Conservation (phyloP, 257 asterid genomes). For the Solanum phureja region DNA sequence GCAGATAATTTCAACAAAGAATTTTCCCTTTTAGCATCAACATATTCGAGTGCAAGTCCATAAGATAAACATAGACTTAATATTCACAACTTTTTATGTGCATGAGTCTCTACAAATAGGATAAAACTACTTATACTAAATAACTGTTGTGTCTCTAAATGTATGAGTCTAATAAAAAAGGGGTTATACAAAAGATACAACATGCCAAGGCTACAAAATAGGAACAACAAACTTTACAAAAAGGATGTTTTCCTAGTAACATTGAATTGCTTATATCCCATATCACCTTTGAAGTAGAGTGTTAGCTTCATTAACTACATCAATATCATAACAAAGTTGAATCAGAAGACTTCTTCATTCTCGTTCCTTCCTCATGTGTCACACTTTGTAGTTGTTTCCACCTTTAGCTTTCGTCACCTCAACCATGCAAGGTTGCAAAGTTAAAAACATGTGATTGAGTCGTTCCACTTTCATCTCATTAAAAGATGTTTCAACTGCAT, state of each 20-base stretch:
- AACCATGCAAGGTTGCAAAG: not conserved
- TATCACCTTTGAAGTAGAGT: not conserved
- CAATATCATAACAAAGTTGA: not conserved
- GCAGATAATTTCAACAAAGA: not conserved
- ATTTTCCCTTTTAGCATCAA: not conserved
- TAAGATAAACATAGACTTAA: not conserved
- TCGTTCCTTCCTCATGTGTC: not conserved
- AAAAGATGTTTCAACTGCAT: not conserved
- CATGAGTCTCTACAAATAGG: not conserved
- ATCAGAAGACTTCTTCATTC: not conserved
- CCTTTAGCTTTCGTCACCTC: not conserved
- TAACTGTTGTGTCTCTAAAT: not conserved
- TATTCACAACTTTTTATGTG: not conserved
- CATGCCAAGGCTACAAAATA: not conserved
- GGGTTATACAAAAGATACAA: not conserved
- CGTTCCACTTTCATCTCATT: not conserved
- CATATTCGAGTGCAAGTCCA: not conserved
- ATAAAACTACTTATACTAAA: not conserved
- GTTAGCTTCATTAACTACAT: not conserved
- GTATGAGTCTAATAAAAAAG: not conserved
- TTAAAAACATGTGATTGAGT: not conserved
- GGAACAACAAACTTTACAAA: not conserved
- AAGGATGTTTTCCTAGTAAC: not conserved
- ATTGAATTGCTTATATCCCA: not conserved
- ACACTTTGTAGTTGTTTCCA: not conserved